Conservation (phyloP, 2,329 filamentous ascomycete species). For the Scolecobasidium constrictum region DNA sequence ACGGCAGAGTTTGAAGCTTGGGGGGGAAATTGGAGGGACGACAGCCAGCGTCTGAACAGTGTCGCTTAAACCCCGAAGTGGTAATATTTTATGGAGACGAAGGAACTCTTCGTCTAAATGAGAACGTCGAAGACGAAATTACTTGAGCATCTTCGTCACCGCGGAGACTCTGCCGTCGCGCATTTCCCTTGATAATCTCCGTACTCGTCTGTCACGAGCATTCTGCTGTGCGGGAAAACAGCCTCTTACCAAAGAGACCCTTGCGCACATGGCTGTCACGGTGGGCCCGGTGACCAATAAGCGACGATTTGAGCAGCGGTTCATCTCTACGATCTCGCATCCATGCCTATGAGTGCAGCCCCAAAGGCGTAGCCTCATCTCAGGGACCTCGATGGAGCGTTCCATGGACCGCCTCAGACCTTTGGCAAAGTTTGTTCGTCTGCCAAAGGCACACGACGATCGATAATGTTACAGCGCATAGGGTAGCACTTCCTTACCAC, state of each 20-base stretch:
- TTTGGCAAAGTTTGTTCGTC: background rate
- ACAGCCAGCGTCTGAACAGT: background rate
- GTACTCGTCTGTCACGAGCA: background rate
- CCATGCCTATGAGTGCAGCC: background rate
- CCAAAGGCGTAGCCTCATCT: background rate
- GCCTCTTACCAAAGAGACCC: background rate
- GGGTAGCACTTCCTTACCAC: background rate
- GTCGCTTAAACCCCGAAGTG: background rate
- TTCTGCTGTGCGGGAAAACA: no score
- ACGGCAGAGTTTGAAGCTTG: background rate
- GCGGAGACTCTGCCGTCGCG: background rate
- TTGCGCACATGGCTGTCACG: background rate
- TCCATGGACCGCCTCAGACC: no score
- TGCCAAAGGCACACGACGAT: background rate
- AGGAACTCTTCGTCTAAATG: no score
- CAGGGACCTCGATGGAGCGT: no score
- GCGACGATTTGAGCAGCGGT: background rate
- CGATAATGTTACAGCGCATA: background rate
- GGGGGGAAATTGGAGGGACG: background rate
- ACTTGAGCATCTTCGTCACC: no score
- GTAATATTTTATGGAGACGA: background rate
- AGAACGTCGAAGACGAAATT: no score
- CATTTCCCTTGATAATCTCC: background rate
- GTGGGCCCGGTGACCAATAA: background rate
- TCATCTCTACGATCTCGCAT: slow-evolving; percentile 1